phyloP scores from a whole-genome alignment of 495 filamentous ascomycete species.

The Podospora bellae-mahoneyi region DNA sequence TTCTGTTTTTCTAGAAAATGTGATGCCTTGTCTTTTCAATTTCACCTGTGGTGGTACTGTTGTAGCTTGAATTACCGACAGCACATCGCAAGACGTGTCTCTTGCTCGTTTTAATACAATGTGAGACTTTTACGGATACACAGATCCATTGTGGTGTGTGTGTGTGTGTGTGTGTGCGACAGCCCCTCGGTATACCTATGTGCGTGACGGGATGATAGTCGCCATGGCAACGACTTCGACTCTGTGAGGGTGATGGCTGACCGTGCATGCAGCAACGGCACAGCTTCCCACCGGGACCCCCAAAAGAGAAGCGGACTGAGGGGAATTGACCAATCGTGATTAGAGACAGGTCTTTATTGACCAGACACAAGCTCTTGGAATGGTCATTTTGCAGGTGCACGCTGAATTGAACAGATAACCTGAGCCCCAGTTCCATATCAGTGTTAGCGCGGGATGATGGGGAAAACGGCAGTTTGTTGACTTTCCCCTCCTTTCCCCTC shows the following conservation, averaged over 20 bases:
- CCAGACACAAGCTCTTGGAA: not conserved
- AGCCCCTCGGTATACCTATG: not conserved
- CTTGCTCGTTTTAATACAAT: not conserved
- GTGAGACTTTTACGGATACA: not conserved
- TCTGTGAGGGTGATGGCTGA: not conserved
- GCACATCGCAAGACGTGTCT: not conserved
- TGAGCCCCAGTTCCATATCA: not conserved
- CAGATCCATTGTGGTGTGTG: not conserved
- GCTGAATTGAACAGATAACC: not conserved
- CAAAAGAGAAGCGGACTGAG: not conserved
- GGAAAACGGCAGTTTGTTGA: slow-evolving; percentile 13
- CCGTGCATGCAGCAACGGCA: not conserved
- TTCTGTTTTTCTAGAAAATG: no score
- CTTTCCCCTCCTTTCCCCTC: not conserved
- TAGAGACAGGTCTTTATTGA: not conserved
- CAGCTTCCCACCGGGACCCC: not conserved
- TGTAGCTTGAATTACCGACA: not conserved
- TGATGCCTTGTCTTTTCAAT: not conserved
- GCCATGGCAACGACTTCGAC: not conserved
- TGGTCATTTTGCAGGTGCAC: not conserved
- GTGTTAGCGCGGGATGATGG: not conserved
- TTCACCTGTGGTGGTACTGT: not conserved
- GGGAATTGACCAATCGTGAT: not conserved
- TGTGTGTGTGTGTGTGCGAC: not conserved
- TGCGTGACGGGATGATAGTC: not conserved